Base-by-base conservation (phyloP, 768 basidiomycete species). In the Russula dissimulans region DNA sequence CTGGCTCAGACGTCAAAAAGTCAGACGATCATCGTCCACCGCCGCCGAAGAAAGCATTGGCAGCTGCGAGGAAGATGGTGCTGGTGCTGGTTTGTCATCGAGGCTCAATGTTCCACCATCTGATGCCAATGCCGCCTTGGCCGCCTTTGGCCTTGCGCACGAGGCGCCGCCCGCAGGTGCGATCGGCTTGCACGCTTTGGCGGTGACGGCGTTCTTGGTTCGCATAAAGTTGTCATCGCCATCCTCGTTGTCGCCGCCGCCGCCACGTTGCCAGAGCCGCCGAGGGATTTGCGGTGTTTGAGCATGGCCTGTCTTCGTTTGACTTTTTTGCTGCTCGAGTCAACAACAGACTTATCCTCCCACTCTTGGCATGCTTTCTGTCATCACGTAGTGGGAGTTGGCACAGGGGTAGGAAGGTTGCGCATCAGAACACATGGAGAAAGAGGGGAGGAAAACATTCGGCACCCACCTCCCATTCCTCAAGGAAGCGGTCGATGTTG, bases 401-500 rank as follows among this genome's bases (percentile, higher is more conserved):
- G n/a, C n/a, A n/a, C n/a, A n/a, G n/a, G n/a, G n/a, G n/a, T n/a
- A n/a, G n/a, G n/a, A n/a, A n/a, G n/a, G n/a, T n/a, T n/a, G n/a
- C n/a, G n/a, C n/a, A n/a, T n/a, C n/a, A n/a, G n/a, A n/a, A n/a
- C n/a, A n/a, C n/a, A n/a, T n/a, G n/a, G n/a, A 51, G 34, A 15
- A 4, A 14, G 39, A 41, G 5, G 39, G 39, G 39, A 41, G 11
- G 39, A 12, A 15, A 41, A 12, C 10, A 12, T 12, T 8, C 11
- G n/a, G n/a, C 59, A 76, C 87, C 63, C 64, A 89, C 95, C 74
- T 89, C 80, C 93, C 93, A 97, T 70, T 88, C 85, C 32, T 73
- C 78, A 43, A 92, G 70, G 78, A 98, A 95, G 41, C 70, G 74
- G 65, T 97, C 91, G 17, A 99, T 76, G 67, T 99, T 95, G 9